Evolutionary conservation across 441 rosid genomes (phyloP).

Genomic region (Geranium incanum): DNA sequence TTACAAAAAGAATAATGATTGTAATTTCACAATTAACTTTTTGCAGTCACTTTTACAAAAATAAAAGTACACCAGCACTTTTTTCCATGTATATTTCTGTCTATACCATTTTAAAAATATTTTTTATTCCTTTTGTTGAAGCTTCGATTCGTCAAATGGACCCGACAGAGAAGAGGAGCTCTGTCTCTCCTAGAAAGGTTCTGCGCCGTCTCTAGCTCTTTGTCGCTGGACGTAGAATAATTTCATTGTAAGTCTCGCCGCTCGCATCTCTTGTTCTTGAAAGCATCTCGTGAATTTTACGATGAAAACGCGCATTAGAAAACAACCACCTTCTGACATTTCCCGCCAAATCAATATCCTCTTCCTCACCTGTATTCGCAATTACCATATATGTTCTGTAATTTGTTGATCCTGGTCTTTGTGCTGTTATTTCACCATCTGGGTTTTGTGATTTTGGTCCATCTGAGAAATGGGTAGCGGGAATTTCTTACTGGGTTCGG

Average conservation of each 20-base stretch:
- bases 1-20: no score
- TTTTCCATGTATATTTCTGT: no score
- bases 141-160: no score
- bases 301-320: background rate
- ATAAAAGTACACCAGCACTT: no score
- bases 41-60: no score
- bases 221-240: background rate
- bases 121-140: no score
- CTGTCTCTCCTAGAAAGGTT: no score
- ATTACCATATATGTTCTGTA: background rate
- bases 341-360: background rate
- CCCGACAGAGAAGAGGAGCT: no score
- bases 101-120: no score
- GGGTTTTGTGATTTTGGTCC: slow-evolving; percentile 4
- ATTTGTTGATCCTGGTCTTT: background rate
- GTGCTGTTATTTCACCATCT: background rate
- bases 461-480: slow-evolving; percentile 19
- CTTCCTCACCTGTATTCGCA: background rate
- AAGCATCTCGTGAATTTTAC: slow-evolving; percentile 1
- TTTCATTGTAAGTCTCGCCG: background rate
- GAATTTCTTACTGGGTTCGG: slow-evolving; percentile 18
- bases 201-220: background rate
- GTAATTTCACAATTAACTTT: no score
- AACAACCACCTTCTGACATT: background rate
- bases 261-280: background rate